Evolutionary conservation across 805 yeast species (phyloP), one percentile per base, ranked within the genome.

Genomic region (Lachancea nothofagi): DNA sequence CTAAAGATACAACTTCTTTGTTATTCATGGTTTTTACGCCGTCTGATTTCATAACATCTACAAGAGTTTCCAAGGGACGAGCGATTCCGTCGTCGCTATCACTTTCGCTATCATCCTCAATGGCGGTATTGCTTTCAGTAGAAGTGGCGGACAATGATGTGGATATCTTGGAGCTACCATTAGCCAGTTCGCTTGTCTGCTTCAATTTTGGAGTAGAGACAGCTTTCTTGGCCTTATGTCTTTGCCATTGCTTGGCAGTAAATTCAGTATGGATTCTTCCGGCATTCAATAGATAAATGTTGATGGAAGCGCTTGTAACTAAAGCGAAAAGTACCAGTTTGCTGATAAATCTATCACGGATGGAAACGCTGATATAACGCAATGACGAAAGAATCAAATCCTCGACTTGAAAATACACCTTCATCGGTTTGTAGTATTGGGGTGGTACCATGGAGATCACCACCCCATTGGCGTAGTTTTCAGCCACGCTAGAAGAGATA

Each of bases 221-320:
- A 21, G 29, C 37, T 19, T 37, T 42, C 25, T 36, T 40, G 8
- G 44, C 42, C 12, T 40, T 46, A 44, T 54, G 49, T 45, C 49
- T 49, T 25, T 42, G 47, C 19, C 54, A 45, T 42, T 59, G 55
- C 19, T 48, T 50, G 7, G 59, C 71, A 47, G 64, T 67, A 40
- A 61, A 56, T 32, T 59, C 62, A 7, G 76, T 69, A 50, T 82
- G 84, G 39, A 72, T 70, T 60, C 84, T 75, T n/a, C 95, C 83
- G 42, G 86, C 93, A 54, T 87, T 86, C 59, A 90, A 73, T 49
- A 93, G 71, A 61, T 89, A 90, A 36, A 83, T 78, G 59, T 93
- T 93, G 47, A 85, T 78, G 5, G 83, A 78, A 40, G 86, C 74
- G 48, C 95, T 83, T 47, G 85, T 66, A 19, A 83, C 78, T 44